Conservation (phyloP, 257 asterid genomes). For the Solanum chiquidenum region DNA sequence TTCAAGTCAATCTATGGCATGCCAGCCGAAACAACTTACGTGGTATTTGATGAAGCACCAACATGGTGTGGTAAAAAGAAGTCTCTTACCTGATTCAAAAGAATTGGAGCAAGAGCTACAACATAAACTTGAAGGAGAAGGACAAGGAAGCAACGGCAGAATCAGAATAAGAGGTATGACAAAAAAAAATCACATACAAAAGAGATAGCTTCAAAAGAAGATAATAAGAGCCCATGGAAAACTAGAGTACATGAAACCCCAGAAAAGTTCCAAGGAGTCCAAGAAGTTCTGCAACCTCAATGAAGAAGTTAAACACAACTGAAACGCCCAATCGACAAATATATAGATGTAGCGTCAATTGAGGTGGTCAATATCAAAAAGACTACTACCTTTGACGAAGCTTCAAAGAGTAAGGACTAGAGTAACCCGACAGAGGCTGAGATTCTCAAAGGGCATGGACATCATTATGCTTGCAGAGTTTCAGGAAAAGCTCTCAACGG, state of each 20-base stretch:
- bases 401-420: not conserved
- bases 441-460: not conserved
- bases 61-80: not conserved
- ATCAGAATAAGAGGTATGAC: not conserved
- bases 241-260: not conserved
- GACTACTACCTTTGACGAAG: not conserved
- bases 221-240: not conserved
- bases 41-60: not conserved
- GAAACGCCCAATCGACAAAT: not conserved
- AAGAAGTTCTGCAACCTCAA: not conserved
- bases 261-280: not conserved
- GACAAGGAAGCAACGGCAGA: not conserved
- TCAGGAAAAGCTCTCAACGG: not conserved
- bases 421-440: not conserved
- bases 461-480: not conserved
- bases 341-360: not conserved
- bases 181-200: not conserved
- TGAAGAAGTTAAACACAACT: not conserved
- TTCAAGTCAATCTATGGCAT: not conserved
- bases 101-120: not conserved
- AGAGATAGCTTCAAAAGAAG: not conserved
- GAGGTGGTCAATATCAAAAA: not conserved
- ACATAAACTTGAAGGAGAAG: not conserved
- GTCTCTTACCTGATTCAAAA: not conserved
- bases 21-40: not conserved